Evolutionary conservation across 306 rosid genomes (phyloP).

Genomic region (Notholithocarpus densiflorus): DNA sequence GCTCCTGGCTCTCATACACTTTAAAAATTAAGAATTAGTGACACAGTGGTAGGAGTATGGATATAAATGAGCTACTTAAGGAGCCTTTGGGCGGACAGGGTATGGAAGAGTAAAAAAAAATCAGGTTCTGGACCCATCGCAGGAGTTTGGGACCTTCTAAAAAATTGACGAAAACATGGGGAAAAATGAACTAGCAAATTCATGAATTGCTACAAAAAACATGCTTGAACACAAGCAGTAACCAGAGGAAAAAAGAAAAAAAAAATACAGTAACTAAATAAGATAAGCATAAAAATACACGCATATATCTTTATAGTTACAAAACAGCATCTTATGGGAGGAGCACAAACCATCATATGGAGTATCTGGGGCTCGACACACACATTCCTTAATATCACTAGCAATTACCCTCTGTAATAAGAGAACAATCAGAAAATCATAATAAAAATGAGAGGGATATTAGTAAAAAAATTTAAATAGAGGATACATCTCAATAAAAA

Average conservation of each 20-base stretch:
- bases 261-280: not conserved
- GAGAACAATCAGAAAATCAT: constrained; percentile 22
- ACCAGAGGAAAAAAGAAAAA: not conserved
- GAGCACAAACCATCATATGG: constrained; percentile 84
- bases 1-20: not conserved
- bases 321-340: constrained; percentile 11
- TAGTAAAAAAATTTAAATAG: not conserved
- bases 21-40: too few species aligned
- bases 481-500: constrained; percentile 17
- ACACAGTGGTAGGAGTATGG: too few species aligned
- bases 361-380: constrained; percentile 98
- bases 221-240: not conserved
- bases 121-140: not conserved
- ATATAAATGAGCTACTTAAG: not conserved
- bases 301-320: not conserved
- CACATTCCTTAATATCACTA: constrained; percentile 96
- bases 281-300: not conserved
- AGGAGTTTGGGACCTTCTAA: not conserved
- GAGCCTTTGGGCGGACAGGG: not conserved
- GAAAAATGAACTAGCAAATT: not conserved
- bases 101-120: not conserved
- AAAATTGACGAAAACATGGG: not conserved
- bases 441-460: not conserved
- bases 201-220: not conserved
- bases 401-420: constrained; percentile 82